Percentiles rank a stretch among this genome's conserved stretches.
Evolutionary conservation across 2,329 filamentous ascomycete genomes (phyloP).

Genomic region (Cadophora sp.): DNA sequence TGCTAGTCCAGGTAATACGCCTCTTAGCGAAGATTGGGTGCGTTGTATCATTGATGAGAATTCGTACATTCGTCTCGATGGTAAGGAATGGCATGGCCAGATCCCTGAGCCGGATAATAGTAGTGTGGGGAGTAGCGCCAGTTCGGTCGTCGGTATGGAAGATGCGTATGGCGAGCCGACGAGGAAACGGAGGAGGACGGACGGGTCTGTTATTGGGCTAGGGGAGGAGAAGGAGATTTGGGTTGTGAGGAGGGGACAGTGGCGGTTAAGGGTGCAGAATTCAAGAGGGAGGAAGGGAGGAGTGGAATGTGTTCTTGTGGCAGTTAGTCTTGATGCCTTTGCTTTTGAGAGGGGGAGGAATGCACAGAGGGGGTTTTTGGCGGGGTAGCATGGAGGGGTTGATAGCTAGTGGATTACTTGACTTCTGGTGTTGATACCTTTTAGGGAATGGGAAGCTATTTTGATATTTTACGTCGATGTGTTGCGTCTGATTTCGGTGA

Average conservation of each 20-base stretch:
- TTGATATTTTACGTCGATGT: background rate
- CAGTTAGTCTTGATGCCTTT: constrained; percentile 78
- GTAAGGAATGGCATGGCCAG: constrained; percentile 57
- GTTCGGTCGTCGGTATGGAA: constrained; percentile 21
- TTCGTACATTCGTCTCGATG: constrained; percentile 65
- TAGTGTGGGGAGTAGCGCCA: constrained; percentile 20
- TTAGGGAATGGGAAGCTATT: constrained; percentile 11
- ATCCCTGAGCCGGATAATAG: constrained; percentile 18
- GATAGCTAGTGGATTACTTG: background rate
- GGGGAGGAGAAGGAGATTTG: constrained; percentile 50
- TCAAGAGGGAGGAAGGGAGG: constrained; percentile 55
- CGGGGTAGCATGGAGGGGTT: background rate
- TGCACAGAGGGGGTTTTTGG: constrained; percentile 66
- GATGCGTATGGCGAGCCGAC: constrained; percentile 19
- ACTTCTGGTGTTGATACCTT: constrained; percentile 17
- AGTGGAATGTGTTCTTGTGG: constrained; percentile 75
- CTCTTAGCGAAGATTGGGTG: constrained; percentile 73
- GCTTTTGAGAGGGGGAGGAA: constrained; percentile 73
- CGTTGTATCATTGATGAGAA: constrained; percentile 67
- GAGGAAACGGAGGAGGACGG: constrained; percentile 32
- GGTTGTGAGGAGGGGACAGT: constrained; percentile 73
- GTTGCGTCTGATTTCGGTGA: background rate
- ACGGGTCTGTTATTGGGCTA: constrained; percentile 23
- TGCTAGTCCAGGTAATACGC: constrained; percentile 71
- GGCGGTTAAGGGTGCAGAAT: constrained; percentile 71